A percentile compares a stretch with the other conserved stretches of the same genome.
These are phyloP conservation scores for Geoglossum cookeanum DNA, from an alignment of 2,329 filamentous ascomycete species.

Conservation along the genomic window DNA sequence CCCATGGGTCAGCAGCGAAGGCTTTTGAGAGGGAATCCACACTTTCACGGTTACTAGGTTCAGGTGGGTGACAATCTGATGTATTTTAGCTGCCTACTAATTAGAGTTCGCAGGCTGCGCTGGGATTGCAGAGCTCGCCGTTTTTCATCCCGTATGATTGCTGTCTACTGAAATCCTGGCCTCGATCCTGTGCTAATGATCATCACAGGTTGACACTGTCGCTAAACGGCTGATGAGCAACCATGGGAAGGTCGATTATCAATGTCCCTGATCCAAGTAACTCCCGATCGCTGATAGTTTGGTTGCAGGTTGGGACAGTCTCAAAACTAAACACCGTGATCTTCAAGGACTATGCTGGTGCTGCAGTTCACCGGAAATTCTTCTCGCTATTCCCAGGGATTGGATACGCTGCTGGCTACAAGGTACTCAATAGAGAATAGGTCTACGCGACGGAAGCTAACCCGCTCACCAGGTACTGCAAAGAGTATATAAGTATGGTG, in stretches of 20 bases:
- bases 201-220: slow-evolving; percentile 73
- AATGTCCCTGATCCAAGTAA: not conserved
- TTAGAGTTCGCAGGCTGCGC: slow-evolving; percentile 46
- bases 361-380: slow-evolving; percentile 57
- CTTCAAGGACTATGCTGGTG: slow-evolving; percentile 73
- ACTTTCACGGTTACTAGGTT: slow-evolving; percentile 71
- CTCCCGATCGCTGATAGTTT: not conserved
- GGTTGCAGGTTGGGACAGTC: slow-evolving; percentile 31
- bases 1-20: slow-evolving; percentile 27
- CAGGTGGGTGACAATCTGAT: slow-evolving; percentile 38
- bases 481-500: slow-evolving; percentile 96
- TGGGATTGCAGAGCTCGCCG: slow-evolving; percentile 78
- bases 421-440: slow-evolving; percentile 30
- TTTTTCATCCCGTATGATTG: slow-evolving; percentile 64
- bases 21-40: slow-evolving; percentile 74
- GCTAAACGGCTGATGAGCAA: slow-evolving; percentile 99
- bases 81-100: slow-evolving; percentile 1
- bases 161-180: slow-evolving; percentile 1
- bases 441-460: not conserved
- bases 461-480: slow-evolving; percentile 47
- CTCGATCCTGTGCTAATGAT: slow-evolving; percentile 8
- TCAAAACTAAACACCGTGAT: slow-evolving; percentile 72
- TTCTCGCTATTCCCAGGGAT: slow-evolving; percentile 91
- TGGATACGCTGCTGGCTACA: slow-evolving; percentile 95
- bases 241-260: slow-evolving; percentile 44